Evolutionary conservation across 1,284 basidiomycete genomes (phyloP), one percentile per base, ranked within the genome.

Genomic region (Boletellus sp.): DNA sequence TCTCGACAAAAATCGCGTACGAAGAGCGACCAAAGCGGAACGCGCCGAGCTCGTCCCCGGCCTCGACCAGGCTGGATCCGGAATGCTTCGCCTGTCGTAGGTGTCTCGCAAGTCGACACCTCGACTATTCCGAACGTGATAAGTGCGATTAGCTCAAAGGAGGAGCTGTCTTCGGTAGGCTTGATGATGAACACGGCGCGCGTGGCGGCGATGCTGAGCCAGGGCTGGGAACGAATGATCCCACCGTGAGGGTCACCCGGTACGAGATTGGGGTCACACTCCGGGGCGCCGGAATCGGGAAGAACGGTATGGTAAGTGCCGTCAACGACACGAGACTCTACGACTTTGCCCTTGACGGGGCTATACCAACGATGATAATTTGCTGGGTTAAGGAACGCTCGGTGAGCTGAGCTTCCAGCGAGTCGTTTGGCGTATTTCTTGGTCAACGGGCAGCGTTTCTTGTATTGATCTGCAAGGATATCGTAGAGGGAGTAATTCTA

Each of bases 361-460:
- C 71, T 66, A 58, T 77, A 75, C 80, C 79, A 83, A 38, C 80
- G 77, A 55, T 83, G 81, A 58, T 81, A 83, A 15, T 72, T 70
- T 10, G 16, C 5, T 67, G 52, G 68, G 26, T 66, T 67, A 47
- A 83, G 73, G 68, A 77, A 82, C 0, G 74, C 78, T 56, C 83
- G 82, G 58, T 74, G 81, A 45, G 83, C 66, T 0, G 79, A 77
- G 1, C 80, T 79, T 2, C 76, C 78, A 8, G 71, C 63, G 51
- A 82, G 82, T 39, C 8, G 61, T 24, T n/a, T 0, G 4, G 55
- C 39, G n/a, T 55, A 36, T 8, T 39, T 26, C 22, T 58, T 44
- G 30, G 30, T 13, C 1, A 44, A 21, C 24, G 24, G 10, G 10
- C 10, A 26, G 8, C 10, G 8, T 26, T 26, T 26, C 24, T 26